phyloP scores from a whole-genome alignment of 2,329 filamentous ascomycete species.

The Aspergillus niger region DNA sequence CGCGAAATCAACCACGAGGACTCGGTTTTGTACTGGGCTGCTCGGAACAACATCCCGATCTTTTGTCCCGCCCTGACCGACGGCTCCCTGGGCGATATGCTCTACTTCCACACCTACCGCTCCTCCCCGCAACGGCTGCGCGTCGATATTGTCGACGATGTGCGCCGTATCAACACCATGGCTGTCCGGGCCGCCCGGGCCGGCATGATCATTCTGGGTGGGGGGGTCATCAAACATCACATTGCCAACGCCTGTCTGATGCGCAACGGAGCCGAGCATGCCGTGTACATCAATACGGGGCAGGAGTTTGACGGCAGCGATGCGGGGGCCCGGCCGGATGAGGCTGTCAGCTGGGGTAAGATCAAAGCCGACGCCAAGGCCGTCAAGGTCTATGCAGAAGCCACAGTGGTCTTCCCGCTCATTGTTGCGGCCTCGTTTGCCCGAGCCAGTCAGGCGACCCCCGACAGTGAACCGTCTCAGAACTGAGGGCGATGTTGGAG shows the following conservation, averaged over 20 bases:
- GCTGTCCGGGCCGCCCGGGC: constrained; percentile 82
- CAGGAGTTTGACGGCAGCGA: constrained; percentile 98
- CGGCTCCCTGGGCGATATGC: constrained; percentile 93
- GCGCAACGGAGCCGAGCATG: constrained; percentile 95
- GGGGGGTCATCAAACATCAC: constrained; percentile 96
- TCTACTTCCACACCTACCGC: constrained; percentile 98
- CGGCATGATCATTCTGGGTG: constrained; percentile 94
- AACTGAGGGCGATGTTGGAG: constrained; percentile 11
- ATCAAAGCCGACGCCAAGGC: constrained; percentile 85
- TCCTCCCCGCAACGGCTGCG: constrained; percentile 76
- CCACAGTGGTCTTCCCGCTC: constrained; percentile 67
- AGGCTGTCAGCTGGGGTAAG: constrained; percentile 98
- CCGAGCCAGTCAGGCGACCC: constrained; percentile 31
- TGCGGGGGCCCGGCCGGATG: constrained; percentile 89
- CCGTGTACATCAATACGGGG: constrained; percentile 96
- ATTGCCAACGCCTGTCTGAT: constrained; percentile 97
- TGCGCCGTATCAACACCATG: constrained; percentile 88
- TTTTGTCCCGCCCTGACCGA: constrained; percentile 97
- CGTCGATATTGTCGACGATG: constrained; percentile 91
- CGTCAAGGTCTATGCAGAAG: constrained; percentile 81
- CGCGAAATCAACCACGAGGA: constrained; percentile 91
- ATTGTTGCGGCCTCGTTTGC: constrained; percentile 69
- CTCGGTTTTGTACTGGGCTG: constrained; percentile 96
- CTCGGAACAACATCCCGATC: constrained; percentile 93
- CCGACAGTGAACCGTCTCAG: constrained; percentile 7